Evolutionary conservation across 225 moss, liverwort and hornwort genomes (phyloP).

Genomic region (Rhytidiadelphus loreus): DNA sequence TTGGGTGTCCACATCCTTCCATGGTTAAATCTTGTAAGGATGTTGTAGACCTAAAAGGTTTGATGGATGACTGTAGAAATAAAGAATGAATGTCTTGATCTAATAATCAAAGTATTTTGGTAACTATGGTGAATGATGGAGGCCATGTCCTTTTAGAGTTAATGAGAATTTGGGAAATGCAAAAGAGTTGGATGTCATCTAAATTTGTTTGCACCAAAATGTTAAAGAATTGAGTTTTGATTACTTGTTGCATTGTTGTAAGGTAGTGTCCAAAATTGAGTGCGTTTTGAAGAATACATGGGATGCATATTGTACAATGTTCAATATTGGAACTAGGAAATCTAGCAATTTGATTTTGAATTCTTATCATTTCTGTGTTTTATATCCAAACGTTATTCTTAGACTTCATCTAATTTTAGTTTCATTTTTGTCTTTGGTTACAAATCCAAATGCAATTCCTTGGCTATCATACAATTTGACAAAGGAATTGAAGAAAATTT

Average conservation of each 20-base stretch:
- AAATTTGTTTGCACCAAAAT: not conserved
- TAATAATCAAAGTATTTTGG: not conserved
- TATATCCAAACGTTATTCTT: not conserved
- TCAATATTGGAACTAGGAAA: not conserved
- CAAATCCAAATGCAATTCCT: too few species aligned
- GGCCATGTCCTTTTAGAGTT: not conserved
- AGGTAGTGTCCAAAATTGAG: not conserved
- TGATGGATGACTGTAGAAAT: not conserved
- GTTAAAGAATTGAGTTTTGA: not conserved
- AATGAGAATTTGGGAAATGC: too few species aligned
- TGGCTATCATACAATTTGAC: too few species aligned
- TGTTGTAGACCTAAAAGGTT: not conserved
- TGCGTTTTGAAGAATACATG: not conserved
- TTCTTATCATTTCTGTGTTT: not conserved
- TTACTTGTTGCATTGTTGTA: not conserved
- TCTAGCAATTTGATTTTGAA: not conserved
- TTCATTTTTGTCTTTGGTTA: too few species aligned
- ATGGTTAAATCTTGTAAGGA: not conserved
- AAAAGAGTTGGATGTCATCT: not conserved
- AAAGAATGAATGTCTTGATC: not conserved
- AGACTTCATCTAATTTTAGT: too few species aligned
- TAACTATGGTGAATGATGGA: accelerated
- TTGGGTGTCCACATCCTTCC: not conserved
- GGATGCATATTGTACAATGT: not conserved
- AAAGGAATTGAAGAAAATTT: too few species aligned